phyloP scores from a whole-genome alignment of 306 rosid genomes.

The Cucumis sativus region DNA sequence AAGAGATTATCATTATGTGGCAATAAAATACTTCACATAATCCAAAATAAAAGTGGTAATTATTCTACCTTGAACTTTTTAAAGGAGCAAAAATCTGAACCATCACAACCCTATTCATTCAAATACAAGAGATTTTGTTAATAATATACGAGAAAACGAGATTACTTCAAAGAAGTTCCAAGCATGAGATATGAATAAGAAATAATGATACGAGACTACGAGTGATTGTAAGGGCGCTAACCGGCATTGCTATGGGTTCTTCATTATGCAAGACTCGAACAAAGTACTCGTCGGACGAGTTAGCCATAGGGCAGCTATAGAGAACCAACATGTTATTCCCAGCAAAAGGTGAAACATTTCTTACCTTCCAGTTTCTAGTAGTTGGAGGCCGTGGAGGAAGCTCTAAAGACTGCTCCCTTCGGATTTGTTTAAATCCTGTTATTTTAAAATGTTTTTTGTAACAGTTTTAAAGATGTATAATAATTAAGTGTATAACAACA shows the following conservation, averaged over 20 bases:
- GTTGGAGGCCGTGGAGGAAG: conserved; percentile 81
- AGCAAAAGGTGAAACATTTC: conserved; percentile 82
- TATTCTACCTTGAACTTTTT: conserved; percentile 65
- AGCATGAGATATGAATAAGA: background rate
- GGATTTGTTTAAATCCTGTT: conserved; percentile 49
- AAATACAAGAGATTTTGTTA: background rate
- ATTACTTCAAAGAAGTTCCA: background rate
- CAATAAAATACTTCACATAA: background rate
- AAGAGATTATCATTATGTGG: background rate
- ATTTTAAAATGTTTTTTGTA: background rate
- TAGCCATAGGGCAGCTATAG: conserved; percentile 52
- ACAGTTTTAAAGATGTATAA: too few species aligned
- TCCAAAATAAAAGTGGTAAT: conserved; percentile 4
- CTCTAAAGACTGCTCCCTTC: conserved; percentile 56
- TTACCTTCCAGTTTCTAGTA: conserved; percentile 68
- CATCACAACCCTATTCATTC: conserved; percentile 57
- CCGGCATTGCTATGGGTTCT: conserved; percentile 65
- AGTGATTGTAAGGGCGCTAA: conserved; percentile 13
- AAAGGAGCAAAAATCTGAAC: conserved; percentile 63
- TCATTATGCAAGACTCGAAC: conserved; percentile 88
- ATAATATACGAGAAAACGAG: too few species aligned
- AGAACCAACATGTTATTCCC: conserved; percentile 79
- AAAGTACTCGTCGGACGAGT: conserved; percentile 44
- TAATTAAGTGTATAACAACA: too few species aligned
- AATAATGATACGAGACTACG: background rate